Conservation (phyloP, 2,329 filamentous ascomycete species). For the Pyrenochaeta sp. region DNA sequence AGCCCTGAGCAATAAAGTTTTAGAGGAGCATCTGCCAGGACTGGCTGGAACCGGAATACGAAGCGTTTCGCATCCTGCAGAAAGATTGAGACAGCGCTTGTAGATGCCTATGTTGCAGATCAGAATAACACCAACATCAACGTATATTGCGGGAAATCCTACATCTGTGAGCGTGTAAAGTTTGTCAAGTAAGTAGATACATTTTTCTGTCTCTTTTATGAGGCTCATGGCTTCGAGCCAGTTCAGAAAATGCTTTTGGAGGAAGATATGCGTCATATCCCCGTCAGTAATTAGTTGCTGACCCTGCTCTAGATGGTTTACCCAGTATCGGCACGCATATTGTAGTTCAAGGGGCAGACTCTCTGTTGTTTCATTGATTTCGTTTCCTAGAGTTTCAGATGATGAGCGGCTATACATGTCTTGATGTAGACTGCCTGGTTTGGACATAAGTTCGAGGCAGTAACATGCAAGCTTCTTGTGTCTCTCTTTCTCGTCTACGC, state of each 20-base stretch:
- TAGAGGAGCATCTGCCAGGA: conserved; percentile 45
- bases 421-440: conserved; percentile 33
- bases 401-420: conserved; percentile 45
- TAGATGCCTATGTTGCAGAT: conserved; percentile 11
- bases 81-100: conserved; percentile 15
- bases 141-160: conserved; percentile 4
- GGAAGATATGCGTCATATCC: conserved; percentile 44
- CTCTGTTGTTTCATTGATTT: conserved; percentile 17
- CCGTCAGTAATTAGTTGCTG: conserved; percentile 29
- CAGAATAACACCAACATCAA: no score
- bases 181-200: conserved; percentile 21
- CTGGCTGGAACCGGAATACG: conserved; percentile 24
- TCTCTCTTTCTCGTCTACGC: conserved; percentile 46
- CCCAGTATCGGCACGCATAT: conserved; percentile 54
- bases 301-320: conserved; percentile 20
- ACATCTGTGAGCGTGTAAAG: conserved; percentile 18
- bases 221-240: conserved; percentile 57
- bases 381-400: conserved; percentile 9
- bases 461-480: conserved; percentile 41
- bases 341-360: conserved; percentile 23
- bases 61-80: conserved; percentile 47
- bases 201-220: conserved; percentile 31
- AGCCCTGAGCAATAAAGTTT: conserved; percentile 50
- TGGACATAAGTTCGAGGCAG: conserved; percentile 51
- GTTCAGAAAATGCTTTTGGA: conserved; percentile 51